Conservation (phyloP, 306 rosid genomes). For the Ammopiptanthus mongolicus region DNA sequence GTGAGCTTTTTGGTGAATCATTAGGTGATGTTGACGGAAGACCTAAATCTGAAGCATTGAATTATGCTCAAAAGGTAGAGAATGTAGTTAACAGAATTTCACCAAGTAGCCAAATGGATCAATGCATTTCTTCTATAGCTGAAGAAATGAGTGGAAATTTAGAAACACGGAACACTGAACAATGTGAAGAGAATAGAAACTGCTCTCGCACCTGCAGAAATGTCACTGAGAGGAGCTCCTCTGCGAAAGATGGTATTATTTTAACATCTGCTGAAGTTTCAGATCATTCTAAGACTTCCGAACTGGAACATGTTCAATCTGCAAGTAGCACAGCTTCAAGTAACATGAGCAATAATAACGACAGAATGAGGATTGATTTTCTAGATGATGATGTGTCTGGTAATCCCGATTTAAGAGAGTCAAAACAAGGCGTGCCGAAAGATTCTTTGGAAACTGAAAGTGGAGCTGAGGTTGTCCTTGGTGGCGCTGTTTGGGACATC, state of each 20-base stretch:
- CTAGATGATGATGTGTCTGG: constrained; percentile 14
- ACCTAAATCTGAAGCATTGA: constrained; percentile 1
- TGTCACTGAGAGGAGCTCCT: background rate
- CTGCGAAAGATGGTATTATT: background rate
- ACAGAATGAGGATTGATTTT: constrained; percentile 9
- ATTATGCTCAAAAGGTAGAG: constrained; percentile 2
- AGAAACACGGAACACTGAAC: constrained; percentile 16
- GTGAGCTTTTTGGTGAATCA: constrained; percentile 33
- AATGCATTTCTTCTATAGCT: constrained; percentile 13
- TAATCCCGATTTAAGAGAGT: constrained; percentile 23
- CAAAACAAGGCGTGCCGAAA: constrained; percentile 17
- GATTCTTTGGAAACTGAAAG: constrained; percentile 29
- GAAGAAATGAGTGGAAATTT: constrained; percentile 4
- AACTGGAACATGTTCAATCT: constrained; percentile 26
- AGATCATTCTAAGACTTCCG: background rate
- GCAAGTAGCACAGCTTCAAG: constrained; percentile 10
- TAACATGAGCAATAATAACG: constrained; percentile 1
- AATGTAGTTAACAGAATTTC: background rate
- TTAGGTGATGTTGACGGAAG: constrained; percentile 5
- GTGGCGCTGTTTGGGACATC: constrained; percentile 81
- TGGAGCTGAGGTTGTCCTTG: constrained; percentile 21
- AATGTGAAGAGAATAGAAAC: background rate
- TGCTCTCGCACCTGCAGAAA: background rate
- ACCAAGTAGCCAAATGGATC: constrained; percentile 20
- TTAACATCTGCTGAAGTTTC: constrained; percentile 15